phyloP scores from a whole-genome alignment of 2,329 filamentous ascomycete species.

The Triangularia setosa region DNA sequence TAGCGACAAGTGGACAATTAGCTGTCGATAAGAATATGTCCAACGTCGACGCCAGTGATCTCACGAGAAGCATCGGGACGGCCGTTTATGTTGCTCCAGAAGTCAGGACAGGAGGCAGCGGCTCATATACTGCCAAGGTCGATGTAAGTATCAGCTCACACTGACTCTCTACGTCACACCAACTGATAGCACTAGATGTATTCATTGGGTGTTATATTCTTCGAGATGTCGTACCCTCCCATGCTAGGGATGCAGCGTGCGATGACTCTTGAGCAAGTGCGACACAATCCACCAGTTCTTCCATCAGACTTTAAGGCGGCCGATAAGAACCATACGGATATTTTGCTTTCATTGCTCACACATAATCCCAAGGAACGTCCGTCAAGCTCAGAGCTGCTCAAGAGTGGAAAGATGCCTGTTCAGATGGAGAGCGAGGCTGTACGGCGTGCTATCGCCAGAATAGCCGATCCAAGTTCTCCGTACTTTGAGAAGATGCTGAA shows the following conservation, averaged over 20 bases:
- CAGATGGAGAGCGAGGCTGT: constrained; percentile 93
- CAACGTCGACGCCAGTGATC: constrained; percentile 52
- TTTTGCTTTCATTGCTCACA: constrained; percentile 74
- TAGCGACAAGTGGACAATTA: constrained; percentile 85
- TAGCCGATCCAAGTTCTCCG: constrained; percentile 78
- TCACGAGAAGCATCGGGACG: constrained; percentile 71
- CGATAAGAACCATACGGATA: constrained; percentile 70
- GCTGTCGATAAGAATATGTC: constrained; percentile 52
- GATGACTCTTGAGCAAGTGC: constrained; percentile 62
- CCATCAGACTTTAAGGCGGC: constrained; percentile 68
- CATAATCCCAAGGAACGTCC: constrained; percentile 81
- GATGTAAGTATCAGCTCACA: constrained; percentile 59
- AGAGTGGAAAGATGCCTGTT: constrained; percentile 81
- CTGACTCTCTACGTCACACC: not conserved
- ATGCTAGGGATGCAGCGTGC: constrained; percentile 62
- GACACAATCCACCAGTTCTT: constrained; percentile 63
- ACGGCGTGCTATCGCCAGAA: constrained; percentile 71
- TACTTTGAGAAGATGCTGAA: constrained; percentile 88
- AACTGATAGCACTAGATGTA: constrained; percentile 65
- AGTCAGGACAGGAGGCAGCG: constrained; percentile 68
- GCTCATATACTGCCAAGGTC: constrained; percentile 86
- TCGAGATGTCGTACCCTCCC: constrained; percentile 84
- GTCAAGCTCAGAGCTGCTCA: constrained; percentile 74
- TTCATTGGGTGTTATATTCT: constrained; percentile 94
- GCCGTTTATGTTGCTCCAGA: constrained; percentile 92